Base-by-base conservation (phyloP, 352 stramenopile genomes). In the Aphanomyces euteiches region DNA sequence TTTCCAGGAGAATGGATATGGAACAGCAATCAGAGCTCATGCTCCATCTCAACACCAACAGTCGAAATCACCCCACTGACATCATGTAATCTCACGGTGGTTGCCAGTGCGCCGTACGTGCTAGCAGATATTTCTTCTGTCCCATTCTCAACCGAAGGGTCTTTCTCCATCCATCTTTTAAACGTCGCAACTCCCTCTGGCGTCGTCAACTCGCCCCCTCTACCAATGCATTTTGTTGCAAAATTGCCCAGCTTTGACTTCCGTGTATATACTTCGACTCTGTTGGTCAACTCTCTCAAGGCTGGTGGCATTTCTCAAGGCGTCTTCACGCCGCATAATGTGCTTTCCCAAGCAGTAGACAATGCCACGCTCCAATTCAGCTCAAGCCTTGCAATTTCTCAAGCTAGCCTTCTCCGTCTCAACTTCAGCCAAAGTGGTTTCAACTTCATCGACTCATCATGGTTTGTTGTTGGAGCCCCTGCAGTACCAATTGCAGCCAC, bases 111-210 rank as follows among this genome's bases (percentile, higher is more conserved):
- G 28, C 21, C 83, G 85, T 19, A 77, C 73, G 0, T 87, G 92
- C 63, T 92, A 83, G 38, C 80, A 83, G 28, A 92, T 45, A n/a
- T 50, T 50, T 12, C 43, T 19, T 57, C 54, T 19, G n/a, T n/a
- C 7, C 19, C 43, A 19, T 15, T 40, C 4, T 17, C 59, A 3
- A 39, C 41, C 38, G 53, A 50, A 38, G 39, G 19, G 38, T 48
- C 59, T 5, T 67, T 93, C 56, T 90, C 82, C 1, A 76, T 95
- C 21, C 84, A 91, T 60, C 68, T 90, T 19, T 72, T 84, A 34
- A 80, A 77, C 1, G 78, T 83, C 12, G 77, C 84, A 5, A 84
- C 75, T n/a, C 77, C 59, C 8, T 7, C 12, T 12, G 43, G 59
- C 40, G 41, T 56, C 21, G 36, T 67, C 5, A 4, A 21, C n/a